Conservation (phyloP, 306 rosid genomes). For the Lathyrus sativus region DNA sequence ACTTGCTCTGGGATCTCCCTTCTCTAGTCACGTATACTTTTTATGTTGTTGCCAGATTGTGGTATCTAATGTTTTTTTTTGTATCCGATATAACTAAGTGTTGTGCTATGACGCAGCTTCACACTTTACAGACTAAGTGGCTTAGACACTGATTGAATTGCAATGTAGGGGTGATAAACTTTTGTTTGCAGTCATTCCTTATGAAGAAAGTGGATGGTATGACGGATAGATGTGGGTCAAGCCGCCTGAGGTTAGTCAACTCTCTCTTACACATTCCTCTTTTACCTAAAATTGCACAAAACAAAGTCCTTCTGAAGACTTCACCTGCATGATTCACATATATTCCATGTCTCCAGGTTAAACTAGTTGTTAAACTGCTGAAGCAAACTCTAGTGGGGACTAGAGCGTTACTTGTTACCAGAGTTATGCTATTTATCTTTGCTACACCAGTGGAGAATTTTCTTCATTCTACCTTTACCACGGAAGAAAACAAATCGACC, state of each 20-base stretch:
- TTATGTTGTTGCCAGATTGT: too few relatives aligned
- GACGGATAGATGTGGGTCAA: conserved; percentile 99
- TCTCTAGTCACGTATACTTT: too few relatives aligned
- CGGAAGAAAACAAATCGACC: conserved; percentile 49
- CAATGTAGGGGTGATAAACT: conserved; percentile 88
- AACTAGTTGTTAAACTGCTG: conserved; percentile 84
- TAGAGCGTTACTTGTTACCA: conserved; percentile 84
- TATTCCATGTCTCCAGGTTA: conserved; percentile 63
- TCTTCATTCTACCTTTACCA: conserved; percentile 52
- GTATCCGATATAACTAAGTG: neutral
- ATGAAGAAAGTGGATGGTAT: conserved; percentile 98
- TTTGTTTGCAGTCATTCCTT: conserved; percentile 94
- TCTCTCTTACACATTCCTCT: conserved; percentile 18
- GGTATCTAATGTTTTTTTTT: neutral
- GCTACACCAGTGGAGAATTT: conserved; percentile 85
- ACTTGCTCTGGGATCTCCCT: too few relatives aligned
- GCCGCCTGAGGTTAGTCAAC: conserved; percentile 84
- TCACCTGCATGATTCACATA: conserved; percentile 27
- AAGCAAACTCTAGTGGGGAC: conserved; percentile 95
- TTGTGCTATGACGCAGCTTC: conserved; percentile 20
- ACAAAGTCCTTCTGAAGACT: conserved; percentile 16
- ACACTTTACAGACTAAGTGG: conserved; percentile 8
- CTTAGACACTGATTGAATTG: conserved; percentile 21
- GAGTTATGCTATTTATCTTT: conserved; percentile 73
- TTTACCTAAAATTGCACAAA: conserved; percentile 19